Conservation (phyloP, 1,284 basidiomycete genomes). For the Moesziomyces sp. region DNA sequence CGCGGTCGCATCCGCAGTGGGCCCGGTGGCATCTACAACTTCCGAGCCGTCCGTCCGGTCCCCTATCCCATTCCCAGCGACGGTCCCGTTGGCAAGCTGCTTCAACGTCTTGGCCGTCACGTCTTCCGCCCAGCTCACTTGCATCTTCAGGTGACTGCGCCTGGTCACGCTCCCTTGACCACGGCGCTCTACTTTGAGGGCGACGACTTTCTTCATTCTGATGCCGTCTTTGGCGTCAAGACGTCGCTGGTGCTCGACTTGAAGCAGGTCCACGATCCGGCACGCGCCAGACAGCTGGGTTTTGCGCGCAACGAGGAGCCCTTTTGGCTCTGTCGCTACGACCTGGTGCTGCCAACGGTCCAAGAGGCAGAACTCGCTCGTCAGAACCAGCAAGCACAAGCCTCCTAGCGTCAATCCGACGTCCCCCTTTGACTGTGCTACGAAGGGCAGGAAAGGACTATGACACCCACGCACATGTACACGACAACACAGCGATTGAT, state of each 20-base stretch:
- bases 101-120: slow-evolving; percentile 76
- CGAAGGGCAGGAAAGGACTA: too few species aligned
- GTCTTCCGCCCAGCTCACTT: slow-evolving; percentile 79
- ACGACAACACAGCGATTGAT: too few species aligned
- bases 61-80: slow-evolving; percentile 77
- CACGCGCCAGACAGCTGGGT: slow-evolving; percentile 5
- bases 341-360: slow-evolving; percentile 3
- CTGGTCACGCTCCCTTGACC: slow-evolving; percentile 77
- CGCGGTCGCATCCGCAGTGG: slow-evolving; percentile 77
- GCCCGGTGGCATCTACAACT: slow-evolving; percentile 77
- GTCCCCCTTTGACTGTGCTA: too few species aligned
- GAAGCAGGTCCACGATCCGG: slow-evolving; percentile 11
- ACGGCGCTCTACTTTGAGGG: slow-evolving; percentile 81
- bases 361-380: slow-evolving; percentile 7
- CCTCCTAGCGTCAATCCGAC: neutral
- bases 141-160: slow-evolving; percentile 12
- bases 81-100: slow-evolving; percentile 78
- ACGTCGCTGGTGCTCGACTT: slow-evolving; percentile 63
- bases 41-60: slow-evolving; percentile 79
- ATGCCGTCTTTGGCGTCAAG: slow-evolving; percentile 82
- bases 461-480: too few species aligned
- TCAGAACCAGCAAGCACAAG: neutral
- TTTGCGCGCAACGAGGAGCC: slow-evolving; percentile 7
- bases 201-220: slow-evolving; percentile 76
- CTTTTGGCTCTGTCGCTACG: slow-evolving; percentile 9